Percentiles rank a stretch among this genome's conserved stretches.
Evolutionary conservation across 257 asterid genomes (phyloP).

Genomic region (Jaltomata sinuosa): DNA sequence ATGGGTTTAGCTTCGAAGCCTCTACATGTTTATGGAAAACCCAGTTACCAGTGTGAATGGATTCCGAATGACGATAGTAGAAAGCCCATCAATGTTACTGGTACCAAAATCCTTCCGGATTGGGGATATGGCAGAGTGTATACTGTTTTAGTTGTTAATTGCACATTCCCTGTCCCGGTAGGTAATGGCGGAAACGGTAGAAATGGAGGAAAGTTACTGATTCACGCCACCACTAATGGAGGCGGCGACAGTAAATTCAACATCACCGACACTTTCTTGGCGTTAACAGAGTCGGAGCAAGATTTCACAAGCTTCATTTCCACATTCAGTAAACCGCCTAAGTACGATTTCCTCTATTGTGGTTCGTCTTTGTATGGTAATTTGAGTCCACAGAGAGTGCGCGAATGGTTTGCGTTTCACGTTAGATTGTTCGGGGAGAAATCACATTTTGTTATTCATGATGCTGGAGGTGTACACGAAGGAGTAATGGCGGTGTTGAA

Average conservation of each 20-base stretch:
- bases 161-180: constrained; percentile 40
- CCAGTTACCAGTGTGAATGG: constrained; percentile 82
- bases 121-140: constrained; percentile 91
- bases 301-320: constrained; percentile 23
- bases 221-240: constrained; percentile 49
- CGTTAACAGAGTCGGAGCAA: constrained; percentile 25
- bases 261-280: constrained; percentile 38
- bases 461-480: constrained; percentile 78
- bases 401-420: constrained; percentile 84
- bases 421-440: constrained; percentile 41
- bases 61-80: constrained; percentile 22
- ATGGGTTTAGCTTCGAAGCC: constrained; percentile 84
- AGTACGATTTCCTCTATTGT: constrained; percentile 58
- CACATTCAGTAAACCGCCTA: constrained; percentile 18
- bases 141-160: constrained; percentile 68
- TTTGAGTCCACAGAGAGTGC: constrained; percentile 58
- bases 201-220: constrained; percentile 41
- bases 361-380: constrained; percentile 72
- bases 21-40: constrained; percentile 56
- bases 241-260: constrained; percentile 22
- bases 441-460: constrained; percentile 80
- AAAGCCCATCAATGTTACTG: constrained; percentile 5
- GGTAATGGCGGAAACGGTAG: constrained; percentile 1
- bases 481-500: constrained; percentile 47
- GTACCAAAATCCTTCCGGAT: constrained; percentile 25